Evolutionary conservation across 179 eudicot genomes (phyloP), one percentile per base, ranked within the genome.

Genomic region (Actinidia polygama): DNA sequence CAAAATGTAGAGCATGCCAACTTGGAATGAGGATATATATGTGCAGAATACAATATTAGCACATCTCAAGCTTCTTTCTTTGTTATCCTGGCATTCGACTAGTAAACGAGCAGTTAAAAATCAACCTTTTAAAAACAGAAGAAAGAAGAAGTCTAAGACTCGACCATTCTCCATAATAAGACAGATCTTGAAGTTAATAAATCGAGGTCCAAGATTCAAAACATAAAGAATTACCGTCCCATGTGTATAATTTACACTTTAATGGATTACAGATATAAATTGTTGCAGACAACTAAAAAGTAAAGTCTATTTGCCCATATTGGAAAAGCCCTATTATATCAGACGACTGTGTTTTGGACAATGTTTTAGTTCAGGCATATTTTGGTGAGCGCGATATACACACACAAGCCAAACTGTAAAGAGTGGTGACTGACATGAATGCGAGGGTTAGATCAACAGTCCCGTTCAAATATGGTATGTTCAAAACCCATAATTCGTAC

Each of bases 21-120:
- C 18, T n/a, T n/a, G 54, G 30, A 18, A 58, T 0, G 44, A 18
- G 64, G 18, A 44, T 51, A 76, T 76, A 76, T 67, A 66, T 40
- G 79, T n/a, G 51, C 16, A 47, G 64, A 76, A 36, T 21, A 77
- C 21, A n/a, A 44, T 21, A 49, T 49, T 46, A n/a, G 21, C 75
- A 72, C n/a, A 55, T 77, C 85, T 91, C 88, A 91, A 63, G 94
- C 94, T 83, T 91, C 94, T 82, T 91, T 91, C 81, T 90, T 85
- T 26, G 94, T 90, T 81, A 91, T 88, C 89, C 94, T 91, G 89
- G 51, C 10, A 78, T 72, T 53, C 36, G 50, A 75, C 30, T 15
- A 80, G 46, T 23, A 15, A 53, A 67, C n/a, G 80, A 10, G 7
- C 36, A 16, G 26, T 11, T 8, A 7, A 7, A 23, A 30, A 16